These are phyloP conservation scores for Ceratocystis ficicola DNA, from an alignment of 2,329 filamentous ascomycete genomes.

Conservation along the genomic window DNA sequence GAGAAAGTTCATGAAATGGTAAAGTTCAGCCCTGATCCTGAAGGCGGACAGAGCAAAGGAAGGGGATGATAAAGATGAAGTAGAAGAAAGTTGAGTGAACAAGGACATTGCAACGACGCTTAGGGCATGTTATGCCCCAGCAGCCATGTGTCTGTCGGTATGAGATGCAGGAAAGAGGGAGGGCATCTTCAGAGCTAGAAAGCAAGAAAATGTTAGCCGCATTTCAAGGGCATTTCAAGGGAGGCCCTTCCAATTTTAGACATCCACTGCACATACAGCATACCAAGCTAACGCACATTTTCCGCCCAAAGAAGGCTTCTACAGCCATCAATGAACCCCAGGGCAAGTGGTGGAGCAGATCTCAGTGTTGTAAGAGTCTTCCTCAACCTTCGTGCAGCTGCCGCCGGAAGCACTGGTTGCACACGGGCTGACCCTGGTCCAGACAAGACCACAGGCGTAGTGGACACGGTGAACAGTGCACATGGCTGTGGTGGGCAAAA, in stretches of 20 bases:
- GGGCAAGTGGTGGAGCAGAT: constrained; percentile 1
- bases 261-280: too few species aligned
- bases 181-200: background rate
- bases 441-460: constrained; percentile 17
- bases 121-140: background rate
- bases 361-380: background rate
- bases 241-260: background rate
- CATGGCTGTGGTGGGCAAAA: background rate
- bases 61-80: background rate
- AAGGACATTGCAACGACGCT: background rate
- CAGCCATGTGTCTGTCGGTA: background rate
- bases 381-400: background rate
- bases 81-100: background rate
- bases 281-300: background rate
- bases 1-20: background rate
- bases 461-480: constrained; percentile 15
- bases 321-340: background rate
- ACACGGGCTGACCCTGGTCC: constrained; percentile 6
- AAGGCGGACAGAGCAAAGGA: background rate
- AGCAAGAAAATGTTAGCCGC: background rate
- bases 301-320: background rate
- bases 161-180: background rate
- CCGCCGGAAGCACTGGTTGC: background rate
- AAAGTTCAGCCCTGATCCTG: background rate
- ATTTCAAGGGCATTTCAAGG: background rate